Conservation (phyloP, 306 rosid species). For the Citrullus colocynthis region DNA sequence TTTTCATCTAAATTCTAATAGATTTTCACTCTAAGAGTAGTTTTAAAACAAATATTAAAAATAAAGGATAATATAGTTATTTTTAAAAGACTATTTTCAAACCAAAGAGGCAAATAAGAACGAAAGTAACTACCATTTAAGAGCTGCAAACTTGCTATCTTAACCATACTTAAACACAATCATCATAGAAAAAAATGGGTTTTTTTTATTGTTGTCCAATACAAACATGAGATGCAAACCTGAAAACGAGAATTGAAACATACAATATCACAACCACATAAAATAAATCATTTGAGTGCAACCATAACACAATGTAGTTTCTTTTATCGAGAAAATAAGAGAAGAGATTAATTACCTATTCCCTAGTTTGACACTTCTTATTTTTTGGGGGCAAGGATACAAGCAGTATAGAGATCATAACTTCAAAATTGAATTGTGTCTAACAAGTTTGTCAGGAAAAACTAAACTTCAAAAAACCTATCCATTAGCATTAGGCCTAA, state of each 20-base stretch:
- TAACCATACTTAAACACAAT: not conserved
- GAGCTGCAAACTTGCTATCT: too few relatives aligned
- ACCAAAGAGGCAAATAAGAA: too few relatives aligned
- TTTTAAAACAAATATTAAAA: too few relatives aligned
- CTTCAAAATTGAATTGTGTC: not conserved
- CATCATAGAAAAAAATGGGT: not conserved
- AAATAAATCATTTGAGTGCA: not conserved
- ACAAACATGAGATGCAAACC: not conserved
- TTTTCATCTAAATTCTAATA: too few relatives aligned
- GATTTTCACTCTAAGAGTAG: too few relatives aligned
- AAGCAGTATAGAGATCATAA: not conserved
- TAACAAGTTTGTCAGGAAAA: not conserved
- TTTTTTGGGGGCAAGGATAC: not conserved
- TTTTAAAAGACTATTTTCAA: too few relatives aligned
- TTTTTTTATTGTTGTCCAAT: not conserved
- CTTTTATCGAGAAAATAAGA: not conserved
- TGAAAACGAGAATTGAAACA: not conserved
- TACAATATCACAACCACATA: not conserved
- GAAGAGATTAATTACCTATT: not conserved
- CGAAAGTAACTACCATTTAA: too few relatives aligned
- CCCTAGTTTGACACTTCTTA: not conserved
- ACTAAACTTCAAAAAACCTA: not conserved
- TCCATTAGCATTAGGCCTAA: not conserved
- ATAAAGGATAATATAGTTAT: too few relatives aligned
- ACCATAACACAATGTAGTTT: not conserved